phyloP scores from a whole-genome alignment of 768 basidiomycete species.

The Boletus speciosus region DNA sequence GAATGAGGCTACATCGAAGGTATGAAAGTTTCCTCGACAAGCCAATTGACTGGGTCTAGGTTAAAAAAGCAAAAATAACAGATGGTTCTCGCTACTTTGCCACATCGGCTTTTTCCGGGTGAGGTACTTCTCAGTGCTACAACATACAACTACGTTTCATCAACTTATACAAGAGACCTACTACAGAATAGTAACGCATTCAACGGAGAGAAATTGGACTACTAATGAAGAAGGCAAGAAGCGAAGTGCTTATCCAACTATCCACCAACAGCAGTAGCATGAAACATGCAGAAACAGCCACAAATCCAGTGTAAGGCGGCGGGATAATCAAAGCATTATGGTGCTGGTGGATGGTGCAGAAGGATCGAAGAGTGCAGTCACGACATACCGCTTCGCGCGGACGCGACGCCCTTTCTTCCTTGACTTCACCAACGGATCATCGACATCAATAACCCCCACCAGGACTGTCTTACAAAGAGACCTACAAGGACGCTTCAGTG shows the following conservation, averaged over 20 bases:
- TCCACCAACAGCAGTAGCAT: background rate
- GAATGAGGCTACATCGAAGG: slow-evolving; percentile 32
- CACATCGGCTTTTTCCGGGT: slow-evolving; percentile 1
- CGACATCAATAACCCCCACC: background rate
- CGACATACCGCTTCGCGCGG: background rate
- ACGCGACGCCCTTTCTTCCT: slow-evolving; percentile 2
- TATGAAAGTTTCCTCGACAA: slow-evolving; percentile 9
- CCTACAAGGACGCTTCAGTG: slow-evolving; percentile 7
- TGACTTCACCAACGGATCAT: slow-evolving; percentile 1
- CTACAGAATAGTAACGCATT: background rate
- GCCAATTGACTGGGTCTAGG: slow-evolving; percentile 31
- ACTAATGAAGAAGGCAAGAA: background rate
- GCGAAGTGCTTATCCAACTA: background rate
- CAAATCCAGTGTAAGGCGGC: background rate
- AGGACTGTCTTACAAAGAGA: background rate
- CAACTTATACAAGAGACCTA: background rate
- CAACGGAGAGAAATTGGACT: background rate
- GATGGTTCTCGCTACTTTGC: background rate
- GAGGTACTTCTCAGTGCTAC: background rate
- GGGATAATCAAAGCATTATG: background rate
- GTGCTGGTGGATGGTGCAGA: slow-evolving; percentile 12
- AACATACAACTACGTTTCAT: too few species aligned
- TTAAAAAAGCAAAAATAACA: background rate
- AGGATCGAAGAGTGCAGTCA: background rate
- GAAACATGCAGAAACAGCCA: background rate